Base-by-base conservation (phyloP, 2,329 filamentous ascomycete genomes). In the Apiospora sp. region DNA sequence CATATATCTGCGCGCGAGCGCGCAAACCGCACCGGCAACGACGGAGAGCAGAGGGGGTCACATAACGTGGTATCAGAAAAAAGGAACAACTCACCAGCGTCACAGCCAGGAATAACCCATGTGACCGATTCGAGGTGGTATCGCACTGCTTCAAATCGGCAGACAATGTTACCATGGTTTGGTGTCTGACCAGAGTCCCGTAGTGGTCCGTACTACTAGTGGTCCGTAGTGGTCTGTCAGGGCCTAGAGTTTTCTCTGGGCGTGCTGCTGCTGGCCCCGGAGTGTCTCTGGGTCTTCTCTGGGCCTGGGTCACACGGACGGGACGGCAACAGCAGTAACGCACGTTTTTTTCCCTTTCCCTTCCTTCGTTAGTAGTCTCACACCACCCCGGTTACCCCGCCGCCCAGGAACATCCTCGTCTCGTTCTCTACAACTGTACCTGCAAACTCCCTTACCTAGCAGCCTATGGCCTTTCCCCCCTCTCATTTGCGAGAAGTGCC, bases 51-150 rank as follows among this genome's bases (percentile, higher is more conserved):
- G 16, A 37, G 27, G 30, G 16, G 30, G 27, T 22, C 19, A 37
- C 24, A 27, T 54, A 16, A 16, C 4, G 24, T 54, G 12, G 49
- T 54, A 54, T 34, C 5, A 34, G 27, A 58, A 13, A 19, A 37
- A 34, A 4, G 24, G 49, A 37, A 37, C 54, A 61, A 37, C 54
- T 22, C 54, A 61, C 30, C 54, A 61, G 54, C 54, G 54, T 61
- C 54, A 37, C 54, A 37, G 54, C 30, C 14, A 19, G 51, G 30
- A 54, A 7, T 16, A 16, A 54, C 51, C 54, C 54, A 37, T 61
- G 54, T 61, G 30, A 37, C 54, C 54, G 54, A 61, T 61, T 61
- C 54, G 54, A 61, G 30, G 54, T 61, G 30, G 54, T 37, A 61
- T 61, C 8, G 24, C 54, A 37, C 34, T 61, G 30, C 54, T 61